phyloP scores from a whole-genome alignment of 805 yeast species.

The Candida ponderosae region DNA sequence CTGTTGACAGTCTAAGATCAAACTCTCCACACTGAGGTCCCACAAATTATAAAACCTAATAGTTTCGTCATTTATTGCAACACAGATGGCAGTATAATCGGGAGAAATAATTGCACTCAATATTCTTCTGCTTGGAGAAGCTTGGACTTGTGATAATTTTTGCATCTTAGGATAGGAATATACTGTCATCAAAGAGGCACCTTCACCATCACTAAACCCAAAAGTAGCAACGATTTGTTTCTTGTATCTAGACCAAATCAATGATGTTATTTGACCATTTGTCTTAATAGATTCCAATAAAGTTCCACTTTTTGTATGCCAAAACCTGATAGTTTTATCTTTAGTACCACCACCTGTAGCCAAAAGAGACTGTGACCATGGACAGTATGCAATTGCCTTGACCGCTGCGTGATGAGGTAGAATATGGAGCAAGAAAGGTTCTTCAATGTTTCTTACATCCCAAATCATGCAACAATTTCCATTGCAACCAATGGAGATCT shows the following conservation, averaged over 20 bases:
- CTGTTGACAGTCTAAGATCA: slow-evolving; percentile 31
- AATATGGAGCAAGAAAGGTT: slow-evolving; percentile 37
- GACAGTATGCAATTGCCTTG: slow-evolving; percentile 84
- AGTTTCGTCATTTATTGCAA: slow-evolving; percentile 74
- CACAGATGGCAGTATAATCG: slow-evolving; percentile 52
- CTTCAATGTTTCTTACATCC: slow-evolving; percentile 40
- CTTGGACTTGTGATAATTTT: slow-evolving; percentile 38
- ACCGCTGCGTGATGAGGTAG: slow-evolving; percentile 80
- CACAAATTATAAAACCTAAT: slow-evolving; percentile 70
- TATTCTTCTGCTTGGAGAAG: slow-evolving; percentile 46
- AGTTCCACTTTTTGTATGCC: slow-evolving; percentile 82
- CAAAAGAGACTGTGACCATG: slow-evolving; percentile 73
- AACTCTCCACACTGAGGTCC: slow-evolving; percentile 34
- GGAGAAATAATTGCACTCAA: slow-evolving; percentile 64
- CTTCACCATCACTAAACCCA: slow-evolving; percentile 60
- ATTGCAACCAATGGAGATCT: slow-evolving; percentile 77
- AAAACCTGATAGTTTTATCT: slow-evolving; percentile 73
- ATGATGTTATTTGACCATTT: slow-evolving; percentile 69
- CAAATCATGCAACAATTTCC: slow-evolving; percentile 76
- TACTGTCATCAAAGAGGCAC: slow-evolving; percentile 46
- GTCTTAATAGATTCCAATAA: slow-evolving; percentile 49
- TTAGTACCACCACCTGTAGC: slow-evolving; percentile 91
- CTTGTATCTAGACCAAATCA: slow-evolving; percentile 62
- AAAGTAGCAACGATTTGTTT: slow-evolving; percentile 71
- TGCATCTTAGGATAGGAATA: slow-evolving; percentile 63